Conservation (phyloP, 495 filamentous ascomycete genomes). For the Penicillium soppii region DNA sequence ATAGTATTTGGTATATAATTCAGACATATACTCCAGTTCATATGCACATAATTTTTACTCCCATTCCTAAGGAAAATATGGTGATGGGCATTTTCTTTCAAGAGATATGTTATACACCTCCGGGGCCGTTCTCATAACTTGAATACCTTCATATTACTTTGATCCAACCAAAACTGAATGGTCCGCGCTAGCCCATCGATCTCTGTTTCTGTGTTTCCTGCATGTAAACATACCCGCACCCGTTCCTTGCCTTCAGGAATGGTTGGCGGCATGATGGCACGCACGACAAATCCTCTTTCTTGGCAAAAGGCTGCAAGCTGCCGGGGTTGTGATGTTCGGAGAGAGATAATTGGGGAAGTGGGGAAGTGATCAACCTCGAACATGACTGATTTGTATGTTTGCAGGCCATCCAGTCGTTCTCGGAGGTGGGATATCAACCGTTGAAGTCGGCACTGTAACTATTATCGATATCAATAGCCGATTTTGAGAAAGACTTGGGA, state of each 20-base stretch:
- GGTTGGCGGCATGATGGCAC: slow-evolving; percentile 50
- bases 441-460: slow-evolving; percentile 42
- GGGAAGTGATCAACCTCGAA: slow-evolving; percentile 43
- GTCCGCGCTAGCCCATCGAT: slow-evolving; percentile 42
- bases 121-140: slow-evolving; percentile 25
- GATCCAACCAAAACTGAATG: slow-evolving; percentile 42
- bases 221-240: slow-evolving; percentile 52
- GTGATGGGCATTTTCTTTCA: no score
- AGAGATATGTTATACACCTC: neutral
- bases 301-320: slow-evolving; percentile 35
- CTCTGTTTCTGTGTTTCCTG: slow-evolving; percentile 46
- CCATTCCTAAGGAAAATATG: no score
- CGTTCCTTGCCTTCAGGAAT: slow-evolving; percentile 48
- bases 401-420: slow-evolving; percentile 28
- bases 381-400: slow-evolving; percentile 24
- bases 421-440: slow-evolving; percentile 38
- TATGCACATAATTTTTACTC: no score
- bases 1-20: no score
- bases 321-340: slow-evolving; percentile 39
- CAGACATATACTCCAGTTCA: no score
- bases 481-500: neutral
- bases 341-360: slow-evolving; percentile 43
- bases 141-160: slow-evolving; percentile 10
- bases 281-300: slow-evolving; percentile 32
- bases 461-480: neutral